phyloP scores from a whole-genome alignment of 371 early-diverging fungal species.

The Mucor piriformis region DNA sequence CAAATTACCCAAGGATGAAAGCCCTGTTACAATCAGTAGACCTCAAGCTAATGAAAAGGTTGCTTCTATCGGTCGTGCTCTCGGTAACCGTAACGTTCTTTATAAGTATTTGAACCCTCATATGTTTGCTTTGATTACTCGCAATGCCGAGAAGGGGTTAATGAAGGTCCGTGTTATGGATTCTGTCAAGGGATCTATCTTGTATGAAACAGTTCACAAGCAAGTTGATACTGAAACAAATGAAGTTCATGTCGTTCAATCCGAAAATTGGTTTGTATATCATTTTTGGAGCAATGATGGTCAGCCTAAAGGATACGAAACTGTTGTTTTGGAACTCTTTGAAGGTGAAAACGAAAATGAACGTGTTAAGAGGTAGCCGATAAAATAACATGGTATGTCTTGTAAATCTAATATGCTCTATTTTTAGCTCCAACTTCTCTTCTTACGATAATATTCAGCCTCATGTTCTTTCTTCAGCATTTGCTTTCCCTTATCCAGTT shows the following conservation, averaged over 20 bases:
- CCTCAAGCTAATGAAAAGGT: conserved; percentile 55
- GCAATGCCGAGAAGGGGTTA: conserved; percentile 25
- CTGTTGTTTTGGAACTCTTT: conserved; percentile 82
- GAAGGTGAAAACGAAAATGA: conserved; percentile 80
- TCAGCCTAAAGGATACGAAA: conserved; percentile 55
- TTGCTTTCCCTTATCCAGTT: conserved; percentile 71
- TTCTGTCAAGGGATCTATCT: conserved; percentile 81
- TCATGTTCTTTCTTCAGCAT: conserved; percentile 74
- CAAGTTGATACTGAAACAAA: conserved; percentile 62
- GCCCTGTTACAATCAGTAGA: conserved; percentile 50
- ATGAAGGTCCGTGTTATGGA: conserved; percentile 80
- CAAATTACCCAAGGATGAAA: conserved; percentile 62
- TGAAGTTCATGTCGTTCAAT: conserved; percentile 67
- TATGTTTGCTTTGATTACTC: conserved; percentile 70
- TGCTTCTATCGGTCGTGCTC: conserved; percentile 88
- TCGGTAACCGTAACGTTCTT: conserved; percentile 91
- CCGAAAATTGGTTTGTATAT: conserved; percentile 90
- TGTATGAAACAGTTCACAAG: conserved; percentile 70
- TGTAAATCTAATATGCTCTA: no score
- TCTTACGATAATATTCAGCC: conserved; percentile 75
- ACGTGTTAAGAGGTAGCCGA: conserved; percentile 72
- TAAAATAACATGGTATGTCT: conserved; percentile 1
- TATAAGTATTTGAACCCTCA: conserved; percentile 98
- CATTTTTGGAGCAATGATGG: conserved; percentile 84
- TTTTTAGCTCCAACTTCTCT: conserved; percentile 67